Percentiles rank a stretch among this genome's conserved stretches.
phyloP scores from a whole-genome alignment of 805 yeast genomes.

The Candida patagonica region DNA sequence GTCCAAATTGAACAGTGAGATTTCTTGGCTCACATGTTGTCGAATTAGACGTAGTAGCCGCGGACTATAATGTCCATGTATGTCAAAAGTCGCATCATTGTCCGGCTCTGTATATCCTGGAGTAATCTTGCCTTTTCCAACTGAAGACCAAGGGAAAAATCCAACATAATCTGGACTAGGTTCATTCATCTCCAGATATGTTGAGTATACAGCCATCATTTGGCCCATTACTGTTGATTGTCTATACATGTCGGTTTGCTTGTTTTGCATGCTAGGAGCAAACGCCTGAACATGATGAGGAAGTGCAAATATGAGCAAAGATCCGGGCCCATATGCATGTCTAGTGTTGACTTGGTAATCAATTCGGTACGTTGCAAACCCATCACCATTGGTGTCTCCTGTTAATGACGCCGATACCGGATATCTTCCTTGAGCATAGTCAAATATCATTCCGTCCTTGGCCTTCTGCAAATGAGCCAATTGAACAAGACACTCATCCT shows the following conservation, averaged over 20 bases:
- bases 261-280: slow-evolving; percentile 21
- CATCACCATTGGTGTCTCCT: slow-evolving; percentile 25
- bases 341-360: slow-evolving; percentile 37
- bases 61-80: slow-evolving; percentile 36
- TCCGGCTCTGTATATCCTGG: slow-evolving; percentile 1
- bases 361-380: slow-evolving; percentile 18
- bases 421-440: slow-evolving; percentile 54
- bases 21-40: slow-evolving; percentile 1
- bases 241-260: slow-evolving; percentile 29
- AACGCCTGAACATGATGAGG: slow-evolving; percentile 48
- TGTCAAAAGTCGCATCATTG: background rate
- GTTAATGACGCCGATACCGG: slow-evolving; percentile 39
- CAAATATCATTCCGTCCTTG: slow-evolving; percentile 30
- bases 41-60: slow-evolving; percentile 37
- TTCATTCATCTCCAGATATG: slow-evolving; percentile 27
- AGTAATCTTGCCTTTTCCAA: slow-evolving; percentile 12
- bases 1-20: background rate
- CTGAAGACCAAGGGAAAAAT: slow-evolving; percentile 47
- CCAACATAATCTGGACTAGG: slow-evolving; percentile 31
- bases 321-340: slow-evolving; percentile 32
- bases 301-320: slow-evolving; percentile 45
- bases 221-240: slow-evolving; percentile 39
- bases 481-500: slow-evolving; percentile 47
- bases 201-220: slow-evolving; percentile 26
- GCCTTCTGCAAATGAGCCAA: slow-evolving; percentile 38